These are phyloP conservation scores for Sesbania bispinosa DNA, from an alignment of 306 rosid genomes.

Conservation along the genomic window DNA sequence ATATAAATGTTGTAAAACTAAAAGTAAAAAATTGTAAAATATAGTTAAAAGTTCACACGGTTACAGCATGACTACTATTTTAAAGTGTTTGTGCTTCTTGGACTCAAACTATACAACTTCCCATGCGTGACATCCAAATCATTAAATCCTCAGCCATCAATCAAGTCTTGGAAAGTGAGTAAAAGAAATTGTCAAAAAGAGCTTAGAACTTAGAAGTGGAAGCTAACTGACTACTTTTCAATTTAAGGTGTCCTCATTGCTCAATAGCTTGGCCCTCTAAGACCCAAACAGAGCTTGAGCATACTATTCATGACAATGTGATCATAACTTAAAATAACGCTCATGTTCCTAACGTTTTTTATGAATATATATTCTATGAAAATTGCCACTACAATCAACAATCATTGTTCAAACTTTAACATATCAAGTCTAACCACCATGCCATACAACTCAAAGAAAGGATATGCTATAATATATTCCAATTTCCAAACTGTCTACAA, in stretches of 20 bases:
- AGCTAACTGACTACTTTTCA: background rate
- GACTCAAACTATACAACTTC: constrained; percentile 11
- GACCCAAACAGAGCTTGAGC: constrained; percentile 3
- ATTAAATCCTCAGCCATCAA: background rate
- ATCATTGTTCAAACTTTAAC: background rate
- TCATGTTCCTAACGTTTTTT: background rate
- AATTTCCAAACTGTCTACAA: background rate
- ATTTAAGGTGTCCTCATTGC: background rate
- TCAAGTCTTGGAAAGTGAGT: background rate
- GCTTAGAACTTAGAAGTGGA: background rate
- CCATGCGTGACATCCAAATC: background rate
- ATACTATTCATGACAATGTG: background rate
- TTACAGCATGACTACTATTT: too few relatives aligned
- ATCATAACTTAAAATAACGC: background rate
- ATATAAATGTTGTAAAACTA: too few relatives aligned
- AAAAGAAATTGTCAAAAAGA: background rate
- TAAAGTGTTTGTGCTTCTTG: too few relatives aligned
- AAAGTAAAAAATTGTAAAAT: too few relatives aligned
- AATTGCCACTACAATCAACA: background rate
- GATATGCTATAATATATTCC: background rate
- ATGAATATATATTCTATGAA: background rate
- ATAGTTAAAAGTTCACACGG: too few relatives aligned
- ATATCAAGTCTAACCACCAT: background rate
- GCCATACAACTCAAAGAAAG: background rate
- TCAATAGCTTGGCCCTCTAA: background rate